phyloP scores from a whole-genome alignment of 1,139 yeast species.

The Suhomyces anneliseae region DNA sequence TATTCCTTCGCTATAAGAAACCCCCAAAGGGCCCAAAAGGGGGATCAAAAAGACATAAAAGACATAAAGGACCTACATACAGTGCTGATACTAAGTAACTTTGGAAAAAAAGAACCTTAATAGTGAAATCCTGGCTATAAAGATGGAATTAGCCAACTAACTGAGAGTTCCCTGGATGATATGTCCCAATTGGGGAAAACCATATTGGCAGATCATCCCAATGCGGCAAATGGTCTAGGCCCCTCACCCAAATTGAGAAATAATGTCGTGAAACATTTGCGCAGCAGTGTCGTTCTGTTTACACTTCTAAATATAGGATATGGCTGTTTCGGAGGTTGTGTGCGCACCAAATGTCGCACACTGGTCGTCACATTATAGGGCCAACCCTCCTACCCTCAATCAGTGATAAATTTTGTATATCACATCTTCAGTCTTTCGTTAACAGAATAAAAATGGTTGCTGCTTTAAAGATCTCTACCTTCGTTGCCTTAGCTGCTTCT shows the following conservation, averaged over 20 bases:
- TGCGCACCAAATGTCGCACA: conserved; percentile 3
- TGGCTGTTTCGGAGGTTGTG: neutral
- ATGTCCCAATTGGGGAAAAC: conserved; percentile 5
- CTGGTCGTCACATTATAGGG: conserved; percentile 1
- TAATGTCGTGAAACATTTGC: conserved; percentile 6
- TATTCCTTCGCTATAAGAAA: too few species aligned
- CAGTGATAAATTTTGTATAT: neutral
- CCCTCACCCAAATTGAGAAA: conserved; percentile 4
- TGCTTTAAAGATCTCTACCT: conserved; percentile 39
- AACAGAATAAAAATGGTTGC: conserved; percentile 13
- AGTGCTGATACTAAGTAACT: too few species aligned
- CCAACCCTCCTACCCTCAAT: neutral
- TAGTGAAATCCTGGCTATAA: neutral
- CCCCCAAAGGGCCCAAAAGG: too few species aligned
- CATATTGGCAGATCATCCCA: conserved; percentile 1
- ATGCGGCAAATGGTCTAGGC: conserved; percentile 5
- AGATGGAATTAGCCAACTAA: neutral
- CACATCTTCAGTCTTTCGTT: conserved; percentile 7
- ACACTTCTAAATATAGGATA: conserved; percentile 5
- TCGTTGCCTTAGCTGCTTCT: conserved; percentile 52
- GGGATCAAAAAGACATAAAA: too few species aligned
- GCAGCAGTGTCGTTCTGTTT: conserved; percentile 4
- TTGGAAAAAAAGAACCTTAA: too few species aligned
- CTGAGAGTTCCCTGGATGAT: neutral
- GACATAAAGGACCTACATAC: too few species aligned